phyloP scores from a whole-genome alignment of 768 basidiomycete species.

The Tylopilus sp. region DNA sequence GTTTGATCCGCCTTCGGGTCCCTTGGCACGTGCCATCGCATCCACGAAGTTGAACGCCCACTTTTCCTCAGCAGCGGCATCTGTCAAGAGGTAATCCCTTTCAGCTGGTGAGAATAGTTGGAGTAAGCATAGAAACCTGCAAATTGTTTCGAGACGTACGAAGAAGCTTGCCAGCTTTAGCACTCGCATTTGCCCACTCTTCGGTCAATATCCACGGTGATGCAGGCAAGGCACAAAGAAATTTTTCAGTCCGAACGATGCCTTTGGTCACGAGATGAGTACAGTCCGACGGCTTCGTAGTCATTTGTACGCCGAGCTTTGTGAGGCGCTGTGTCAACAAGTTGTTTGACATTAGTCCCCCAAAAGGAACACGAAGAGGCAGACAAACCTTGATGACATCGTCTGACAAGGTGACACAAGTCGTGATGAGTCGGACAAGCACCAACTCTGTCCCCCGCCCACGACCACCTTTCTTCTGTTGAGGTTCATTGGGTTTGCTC shows the following conservation, averaged over 20 bases:
- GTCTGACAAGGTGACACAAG: slow-evolving; percentile 57
- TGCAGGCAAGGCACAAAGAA: slow-evolving; percentile 69
- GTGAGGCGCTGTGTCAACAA: slow-evolving; percentile 44
- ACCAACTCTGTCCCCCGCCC: slow-evolving; percentile 1
- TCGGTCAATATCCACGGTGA: slow-evolving; percentile 61
- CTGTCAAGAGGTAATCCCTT: slow-evolving; percentile 53
- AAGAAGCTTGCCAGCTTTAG: slow-evolving; percentile 53
- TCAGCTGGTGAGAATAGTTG: slow-evolving; percentile 47
- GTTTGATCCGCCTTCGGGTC: slow-evolving; percentile 38
- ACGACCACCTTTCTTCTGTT: slow-evolving; percentile 13
- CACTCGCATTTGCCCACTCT: slow-evolving; percentile 66
- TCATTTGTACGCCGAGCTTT: slow-evolving; percentile 65
- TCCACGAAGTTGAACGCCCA: slow-evolving; percentile 62
- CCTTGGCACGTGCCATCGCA: slow-evolving; percentile 56
- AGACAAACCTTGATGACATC: slow-evolving; percentile 54
- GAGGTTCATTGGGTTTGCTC: background rate
- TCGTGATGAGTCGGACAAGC: slow-evolving; percentile 58
- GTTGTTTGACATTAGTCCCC: background rate
- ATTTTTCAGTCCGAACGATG: slow-evolving; percentile 83
- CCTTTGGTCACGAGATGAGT: slow-evolving; percentile 74
- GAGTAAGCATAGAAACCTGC: background rate
- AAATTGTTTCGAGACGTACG: slow-evolving; percentile 42
- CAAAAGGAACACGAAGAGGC: background rate
- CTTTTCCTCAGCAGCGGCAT: slow-evolving; percentile 61
- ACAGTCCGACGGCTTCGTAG: slow-evolving; percentile 59